Percentiles rank a stretch among this genome's conserved stretches.
Evolutionary conservation across 2,329 filamentous ascomycete species (phyloP).

Genomic region (Escovopsis sp.): DNA sequence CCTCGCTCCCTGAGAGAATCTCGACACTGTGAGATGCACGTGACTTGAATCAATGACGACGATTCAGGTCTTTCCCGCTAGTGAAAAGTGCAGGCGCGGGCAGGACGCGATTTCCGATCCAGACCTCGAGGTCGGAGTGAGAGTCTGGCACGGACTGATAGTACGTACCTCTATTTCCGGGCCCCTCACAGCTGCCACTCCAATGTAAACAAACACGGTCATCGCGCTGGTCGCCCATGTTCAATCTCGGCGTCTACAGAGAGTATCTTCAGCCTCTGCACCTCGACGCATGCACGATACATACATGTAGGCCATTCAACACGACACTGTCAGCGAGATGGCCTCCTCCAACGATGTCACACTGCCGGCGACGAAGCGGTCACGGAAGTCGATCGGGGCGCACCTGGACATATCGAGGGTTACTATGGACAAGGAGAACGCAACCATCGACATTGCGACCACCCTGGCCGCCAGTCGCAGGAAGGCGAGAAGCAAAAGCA

Average conservation of each 20-base stretch:
- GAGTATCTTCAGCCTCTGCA: conserved; percentile 2
- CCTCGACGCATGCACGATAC: conserved; percentile 7
- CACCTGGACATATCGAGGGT: conserved; percentile 37
- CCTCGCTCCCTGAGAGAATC: neutral
- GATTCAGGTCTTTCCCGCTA: neutral
- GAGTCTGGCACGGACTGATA: neutral
- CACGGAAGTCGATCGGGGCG: conserved; percentile 58
- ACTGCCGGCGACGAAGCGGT: conserved; percentile 39
- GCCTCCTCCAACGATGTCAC: conserved; percentile 26
- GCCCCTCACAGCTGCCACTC: neutral
- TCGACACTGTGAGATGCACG: neutral
- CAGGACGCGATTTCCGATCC: too few species aligned
- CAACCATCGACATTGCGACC: conserved; percentile 46
- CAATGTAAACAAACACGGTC: conserved; percentile 10
- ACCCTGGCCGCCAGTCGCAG: conserved; percentile 36
- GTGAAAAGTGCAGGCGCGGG: too few species aligned
- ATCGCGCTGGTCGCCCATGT: conserved; percentile 15
- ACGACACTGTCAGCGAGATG: conserved; percentile 14
- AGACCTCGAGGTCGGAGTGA: neutral
- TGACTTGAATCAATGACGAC: neutral
- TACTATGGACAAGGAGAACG: conserved; percentile 60
- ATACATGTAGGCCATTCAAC: too few species aligned
- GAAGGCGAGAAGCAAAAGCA: conserved; percentile 86
- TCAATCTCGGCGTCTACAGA: neutral
- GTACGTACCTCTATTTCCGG: conserved; percentile 7